Evolutionary conservation across 2,329 filamentous ascomycete genomes (phyloP).

Genomic region (Hypoxylon sp.): DNA sequence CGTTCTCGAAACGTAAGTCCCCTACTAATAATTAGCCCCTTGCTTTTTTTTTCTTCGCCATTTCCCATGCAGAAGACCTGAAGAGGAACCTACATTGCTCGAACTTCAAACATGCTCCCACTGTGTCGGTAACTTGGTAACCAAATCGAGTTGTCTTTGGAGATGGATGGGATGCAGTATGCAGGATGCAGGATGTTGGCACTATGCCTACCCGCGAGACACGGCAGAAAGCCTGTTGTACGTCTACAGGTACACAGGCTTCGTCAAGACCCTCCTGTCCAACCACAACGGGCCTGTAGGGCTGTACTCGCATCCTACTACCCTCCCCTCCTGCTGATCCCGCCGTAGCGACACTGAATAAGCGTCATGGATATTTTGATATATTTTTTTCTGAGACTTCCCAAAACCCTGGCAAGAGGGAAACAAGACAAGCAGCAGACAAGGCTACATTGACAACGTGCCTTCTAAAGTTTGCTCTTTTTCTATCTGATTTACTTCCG

Average conservation of each 20-base stretch:
- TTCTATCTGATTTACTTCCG: no score
- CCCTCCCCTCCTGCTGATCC: conserved; percentile 15
- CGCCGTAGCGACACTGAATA: conserved; percentile 13
- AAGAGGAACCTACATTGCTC: conserved; percentile 1
- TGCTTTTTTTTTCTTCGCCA: conserved; percentile 6
- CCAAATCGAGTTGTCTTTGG: no score
- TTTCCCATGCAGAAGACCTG: conserved; percentile 10
- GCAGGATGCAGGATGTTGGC: conserved; percentile 11
- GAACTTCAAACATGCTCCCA: conserved; percentile 21
- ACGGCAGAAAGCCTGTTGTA: conserved; percentile 6
- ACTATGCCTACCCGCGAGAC: conserved; percentile 5
- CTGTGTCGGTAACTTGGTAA: conserved; percentile 19
- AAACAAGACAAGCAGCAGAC: no score
- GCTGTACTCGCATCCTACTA: conserved; percentile 21
- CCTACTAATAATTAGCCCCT: no score
- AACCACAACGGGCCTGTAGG: conserved; percentile 6
- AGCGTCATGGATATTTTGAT: conserved; percentile 27
- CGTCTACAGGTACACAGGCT: background rate
- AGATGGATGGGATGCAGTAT: conserved; percentile 14
- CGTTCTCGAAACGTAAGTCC: conserved; percentile 19
- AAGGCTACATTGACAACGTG: no score
- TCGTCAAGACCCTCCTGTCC: conserved; percentile 2
- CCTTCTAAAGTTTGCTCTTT: no score
- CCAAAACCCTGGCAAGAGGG: no score
- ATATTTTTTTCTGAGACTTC: background rate